Evolutionary conservation across 805 yeast species (phyloP), one percentile per base, ranked within the genome.

Genomic region (Kazachstania kunashirensis): DNA sequence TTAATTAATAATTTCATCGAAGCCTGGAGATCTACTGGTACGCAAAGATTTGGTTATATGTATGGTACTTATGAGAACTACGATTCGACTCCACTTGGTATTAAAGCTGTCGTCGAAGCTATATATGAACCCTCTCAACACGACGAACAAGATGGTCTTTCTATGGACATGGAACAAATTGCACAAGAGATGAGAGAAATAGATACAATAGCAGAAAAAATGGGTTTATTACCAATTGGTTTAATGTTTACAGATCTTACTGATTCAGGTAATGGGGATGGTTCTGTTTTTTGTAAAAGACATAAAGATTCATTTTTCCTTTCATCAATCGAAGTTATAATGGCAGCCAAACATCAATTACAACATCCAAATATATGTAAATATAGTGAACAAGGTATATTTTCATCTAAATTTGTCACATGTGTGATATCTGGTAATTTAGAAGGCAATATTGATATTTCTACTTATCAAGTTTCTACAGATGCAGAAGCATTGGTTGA

Each of bases 41-140:
- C 73, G 15, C 99, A 92, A 62, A 72, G 98, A 50, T 68, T 81
- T 38, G 98, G 96, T 0, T 68, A 80, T 40, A 61, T 92, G 62
- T 77, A 85, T 49, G 99, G 99, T 6, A 65, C 71, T 6, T 92
- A 88, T 55, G 81, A 76, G 46, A 63, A 63, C 31, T 88, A 84
- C 53, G 86, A 80, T 20, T 71, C 78, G 2, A 55, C 58, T 1
- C 99, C 98, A 1, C 64, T 92, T 19, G 98, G 98, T 2, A 78
- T 86, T 38, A 89, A 88, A 57, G 96, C 95, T 1, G 84, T 81
- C 29, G 96, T 92, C 2, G 92, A 89, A 50, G 89, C 94, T 2
- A 85, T 92, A 17, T 84, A 82, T 59, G 99, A 92, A 55, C 94
- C 96, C 0, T 81, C 94, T 6, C 99, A 92, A 58, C 63, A 69